These are phyloP conservation scores for Psidium friedrichsthalianum DNA, from an alignment of 345 rosid genomes.

Conservation along the genomic window DNA sequence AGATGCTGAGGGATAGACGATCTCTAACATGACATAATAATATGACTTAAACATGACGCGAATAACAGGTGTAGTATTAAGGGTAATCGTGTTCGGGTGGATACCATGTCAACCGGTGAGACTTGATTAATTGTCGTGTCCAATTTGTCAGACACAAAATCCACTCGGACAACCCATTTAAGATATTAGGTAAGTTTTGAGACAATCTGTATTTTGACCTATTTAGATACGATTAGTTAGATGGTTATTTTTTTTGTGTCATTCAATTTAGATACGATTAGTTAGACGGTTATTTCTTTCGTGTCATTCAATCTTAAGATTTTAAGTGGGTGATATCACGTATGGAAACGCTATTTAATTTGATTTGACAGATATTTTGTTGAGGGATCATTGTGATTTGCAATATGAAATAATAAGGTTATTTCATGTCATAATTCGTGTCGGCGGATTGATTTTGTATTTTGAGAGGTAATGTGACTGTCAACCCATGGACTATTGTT, in stretches of 20 bases:
- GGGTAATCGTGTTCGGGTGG: background rate
- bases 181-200: background rate
- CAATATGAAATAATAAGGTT: background rate
- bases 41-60: background rate
- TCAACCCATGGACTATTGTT: fast-evolving
- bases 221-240: background rate
- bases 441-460: fast-evolving
- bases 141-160: background rate
- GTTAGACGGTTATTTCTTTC: background rate
- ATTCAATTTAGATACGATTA: background rate
- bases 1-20: background rate
- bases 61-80: background rate
- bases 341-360: background rate
- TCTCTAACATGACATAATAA: background rate
- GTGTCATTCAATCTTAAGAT: no score
- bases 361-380: background rate
- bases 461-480: background rate
- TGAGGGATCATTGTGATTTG: background rate
- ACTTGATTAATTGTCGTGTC: background rate
- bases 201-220: background rate
- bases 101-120: background rate
- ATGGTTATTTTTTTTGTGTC: no score
- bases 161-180: background rate
- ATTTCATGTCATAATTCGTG: background rate
- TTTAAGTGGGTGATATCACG: background rate